These are phyloP conservation scores for Styphnolobium japonicum DNA, from an alignment of 306 rosid genomes.

Conservation along the genomic window DNA sequence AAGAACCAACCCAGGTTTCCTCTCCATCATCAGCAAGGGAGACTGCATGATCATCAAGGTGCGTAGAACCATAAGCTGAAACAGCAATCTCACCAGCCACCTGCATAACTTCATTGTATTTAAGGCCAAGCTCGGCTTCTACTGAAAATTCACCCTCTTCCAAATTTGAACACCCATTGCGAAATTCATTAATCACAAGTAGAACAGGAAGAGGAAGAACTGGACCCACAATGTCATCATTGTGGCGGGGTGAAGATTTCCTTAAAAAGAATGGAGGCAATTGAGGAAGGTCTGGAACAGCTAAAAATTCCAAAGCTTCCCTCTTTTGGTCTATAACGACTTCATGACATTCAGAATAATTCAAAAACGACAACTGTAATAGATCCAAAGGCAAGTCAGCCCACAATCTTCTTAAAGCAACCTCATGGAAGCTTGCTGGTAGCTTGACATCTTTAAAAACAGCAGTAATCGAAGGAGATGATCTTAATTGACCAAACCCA, in stretches of 20 bases:
- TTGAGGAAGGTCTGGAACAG: slow-evolving; percentile 52
- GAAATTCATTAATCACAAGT: slow-evolving; percentile 49
- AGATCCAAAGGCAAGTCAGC: slow-evolving; percentile 57
- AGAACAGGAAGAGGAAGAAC: slow-evolving; percentile 65
- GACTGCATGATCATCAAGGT: slow-evolving; percentile 30
- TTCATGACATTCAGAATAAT: slow-evolving; percentile 39
- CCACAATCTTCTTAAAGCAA: slow-evolving; percentile 62
- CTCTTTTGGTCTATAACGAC: slow-evolving; percentile 25
- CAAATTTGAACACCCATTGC: slow-evolving; percentile 34
- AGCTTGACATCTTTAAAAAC: slow-evolving; percentile 55
- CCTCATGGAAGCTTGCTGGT: slow-evolving; percentile 53
- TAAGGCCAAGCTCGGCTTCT: slow-evolving; percentile 38
- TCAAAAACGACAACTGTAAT: slow-evolving; percentile 52
- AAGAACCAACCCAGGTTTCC: slow-evolving; percentile 36
- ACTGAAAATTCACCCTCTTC: slow-evolving; percentile 43
- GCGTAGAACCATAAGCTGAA: slow-evolving; percentile 20
- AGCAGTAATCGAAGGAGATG: slow-evolving; percentile 40
- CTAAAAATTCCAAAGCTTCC: slow-evolving; percentile 48
- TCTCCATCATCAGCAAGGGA: slow-evolving; percentile 59
- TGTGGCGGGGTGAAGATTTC: slow-evolving; percentile 45
- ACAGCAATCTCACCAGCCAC: slow-evolving; percentile 41
- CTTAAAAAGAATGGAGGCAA: slow-evolving; percentile 72
- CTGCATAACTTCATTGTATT: slow-evolving; percentile 45
- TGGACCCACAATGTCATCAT: slow-evolving; percentile 65
- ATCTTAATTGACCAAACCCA: slow-evolving; percentile 47